phyloP scores from a whole-genome alignment of 352 stramenopile genomes.

The Phytophthora sp. region DNA sequence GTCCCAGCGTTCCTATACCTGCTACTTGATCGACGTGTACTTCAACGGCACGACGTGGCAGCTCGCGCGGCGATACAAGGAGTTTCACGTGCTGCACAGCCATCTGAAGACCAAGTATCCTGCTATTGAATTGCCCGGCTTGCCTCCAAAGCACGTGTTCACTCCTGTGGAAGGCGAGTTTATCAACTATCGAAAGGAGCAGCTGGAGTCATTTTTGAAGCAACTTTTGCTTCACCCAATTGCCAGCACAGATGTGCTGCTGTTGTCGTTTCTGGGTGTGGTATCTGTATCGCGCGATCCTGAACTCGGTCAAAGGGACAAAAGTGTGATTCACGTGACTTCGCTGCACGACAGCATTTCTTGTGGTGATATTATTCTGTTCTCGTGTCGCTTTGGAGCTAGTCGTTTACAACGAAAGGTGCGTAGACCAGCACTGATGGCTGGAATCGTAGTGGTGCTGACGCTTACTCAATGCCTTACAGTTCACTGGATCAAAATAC shows the following conservation, averaged over 20 bases:
- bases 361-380: constrained; percentile 82
- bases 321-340: constrained; percentile 76
- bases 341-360: constrained; percentile 72
- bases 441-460: background rate
- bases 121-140: constrained; percentile 35
- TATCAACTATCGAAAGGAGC: constrained; percentile 57
- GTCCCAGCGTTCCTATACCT: constrained; percentile 70
- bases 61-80: constrained; percentile 68
- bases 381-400: constrained; percentile 79
- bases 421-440: background rate
- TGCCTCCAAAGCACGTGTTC: constrained; percentile 74
- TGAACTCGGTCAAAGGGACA: constrained; percentile 63
- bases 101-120: constrained; percentile 53
- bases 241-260: constrained; percentile 60
- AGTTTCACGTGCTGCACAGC: constrained; percentile 53
- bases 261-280: constrained; percentile 81
- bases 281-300: constrained; percentile 70
- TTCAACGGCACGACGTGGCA: constrained; percentile 81
- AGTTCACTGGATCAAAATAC: constrained; percentile 81
- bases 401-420: constrained; percentile 85
- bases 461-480: background rate
- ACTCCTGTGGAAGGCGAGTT: constrained; percentile 71
- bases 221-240: constrained; percentile 54
- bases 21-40: constrained; percentile 70
- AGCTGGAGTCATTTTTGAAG: constrained; percentile 76